A percentile compares a stretch with the other conserved stretches of the same genome.
These are phyloP conservation scores for Herpetospermum pedunculosum DNA, from an alignment of 306 rosid species.

Conservation along the genomic window DNA sequence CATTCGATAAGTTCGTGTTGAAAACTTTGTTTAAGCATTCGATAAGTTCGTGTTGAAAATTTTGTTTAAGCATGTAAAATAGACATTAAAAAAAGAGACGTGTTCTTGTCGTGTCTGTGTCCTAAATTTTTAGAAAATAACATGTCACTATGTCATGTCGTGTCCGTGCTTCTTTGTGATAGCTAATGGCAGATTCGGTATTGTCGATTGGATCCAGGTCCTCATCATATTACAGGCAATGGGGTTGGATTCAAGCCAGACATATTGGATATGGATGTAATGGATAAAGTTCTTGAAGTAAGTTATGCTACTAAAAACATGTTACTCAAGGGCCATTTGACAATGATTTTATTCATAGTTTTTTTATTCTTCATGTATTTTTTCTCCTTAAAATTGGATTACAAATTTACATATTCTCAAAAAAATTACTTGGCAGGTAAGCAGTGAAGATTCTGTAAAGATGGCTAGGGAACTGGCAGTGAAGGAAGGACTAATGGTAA, in stretches of 20 bases:
- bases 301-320: not conserved
- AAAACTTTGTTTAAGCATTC: too few relatives aligned
- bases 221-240: slow-evolving; percentile 78
- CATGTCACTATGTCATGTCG: not conserved
- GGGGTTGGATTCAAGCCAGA: slow-evolving; percentile 97
- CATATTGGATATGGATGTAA: slow-evolving; percentile 85
- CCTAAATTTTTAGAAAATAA: not conserved
- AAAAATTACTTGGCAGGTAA: slow-evolving; percentile 43
- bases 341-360: not conserved
- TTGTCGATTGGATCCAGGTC: slow-evolving; percentile 41
- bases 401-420: not conserved
- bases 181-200: not conserved
- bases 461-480: slow-evolving; percentile 89
- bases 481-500: slow-evolving; percentile 92
- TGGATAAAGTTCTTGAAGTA: slow-evolving; percentile 92
- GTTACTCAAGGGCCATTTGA: not conserved
- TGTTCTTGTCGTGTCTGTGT: not conserved
- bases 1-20: too few relatives aligned
- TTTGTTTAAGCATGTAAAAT: not conserved
- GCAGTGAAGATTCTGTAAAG: slow-evolving; percentile 79
- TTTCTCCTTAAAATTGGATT: not conserved
- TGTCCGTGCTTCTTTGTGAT: not conserved
- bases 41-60: too few relatives aligned
- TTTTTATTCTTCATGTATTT: not conserved
- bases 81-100: not conserved